A percentile compares a stretch with the other conserved stretches of the same genome.
phyloP scores from a whole-genome alignment of 2,329 filamentous ascomycete species.

The Pyrenochaeta sp. region DNA sequence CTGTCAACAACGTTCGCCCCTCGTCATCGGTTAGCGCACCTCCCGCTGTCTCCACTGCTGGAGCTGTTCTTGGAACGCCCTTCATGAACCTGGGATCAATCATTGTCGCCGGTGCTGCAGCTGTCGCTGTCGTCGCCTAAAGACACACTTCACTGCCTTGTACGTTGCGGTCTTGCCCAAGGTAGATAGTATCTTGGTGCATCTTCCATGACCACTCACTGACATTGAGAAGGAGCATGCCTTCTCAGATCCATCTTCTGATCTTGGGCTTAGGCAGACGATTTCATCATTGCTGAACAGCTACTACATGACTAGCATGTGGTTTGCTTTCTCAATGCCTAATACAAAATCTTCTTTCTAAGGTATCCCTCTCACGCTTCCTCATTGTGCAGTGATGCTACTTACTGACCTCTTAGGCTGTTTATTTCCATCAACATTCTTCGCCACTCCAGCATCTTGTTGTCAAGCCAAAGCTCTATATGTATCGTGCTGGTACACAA shows the following conservation, averaged over 20 bases:
- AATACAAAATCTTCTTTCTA: background rate
- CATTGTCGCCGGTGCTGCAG: constrained; percentile 29
- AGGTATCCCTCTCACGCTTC: background rate
- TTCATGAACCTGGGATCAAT: constrained; percentile 27
- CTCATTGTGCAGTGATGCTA: background rate
- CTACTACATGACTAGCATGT: constrained; percentile 2
- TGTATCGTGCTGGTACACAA: too few relatives aligned
- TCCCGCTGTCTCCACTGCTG: constrained; percentile 19
- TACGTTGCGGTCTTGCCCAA: constrained; percentile 9
- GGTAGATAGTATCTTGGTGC: too few relatives aligned
- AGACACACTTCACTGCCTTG: too few relatives aligned
- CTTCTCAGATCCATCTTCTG: background rate
- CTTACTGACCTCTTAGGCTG: too few relatives aligned
- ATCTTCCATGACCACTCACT: too few relatives aligned
- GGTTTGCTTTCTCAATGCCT: background rate
- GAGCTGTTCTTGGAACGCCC: constrained; percentile 25
- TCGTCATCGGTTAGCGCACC: constrained; percentile 11
- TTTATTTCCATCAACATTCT: too few relatives aligned
- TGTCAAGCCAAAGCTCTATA: too few relatives aligned
- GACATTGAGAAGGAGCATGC: too few relatives aligned
- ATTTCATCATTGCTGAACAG: constrained; percentile 2
- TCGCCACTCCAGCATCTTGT: too few relatives aligned
- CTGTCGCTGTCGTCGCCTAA: constrained; percentile 28
- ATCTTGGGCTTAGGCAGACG: background rate
- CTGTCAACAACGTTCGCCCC: constrained; percentile 12